These are phyloP conservation scores for Beta macrorhiza DNA, from an alignment of 179 eudicot species.

Conservation along the genomic window DNA sequence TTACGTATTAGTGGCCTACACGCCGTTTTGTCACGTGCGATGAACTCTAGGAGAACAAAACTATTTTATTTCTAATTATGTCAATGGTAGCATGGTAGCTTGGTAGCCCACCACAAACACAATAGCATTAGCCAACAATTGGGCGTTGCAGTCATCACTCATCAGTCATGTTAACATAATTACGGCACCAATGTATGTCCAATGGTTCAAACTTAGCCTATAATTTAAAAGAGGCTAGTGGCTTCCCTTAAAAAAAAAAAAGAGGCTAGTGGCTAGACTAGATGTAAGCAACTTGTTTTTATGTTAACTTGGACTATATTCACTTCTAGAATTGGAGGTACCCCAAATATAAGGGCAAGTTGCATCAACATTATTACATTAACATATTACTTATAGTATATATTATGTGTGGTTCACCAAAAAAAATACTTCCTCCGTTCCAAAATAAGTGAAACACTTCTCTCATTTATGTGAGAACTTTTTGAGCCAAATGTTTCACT, in stretches of 20 bases:
- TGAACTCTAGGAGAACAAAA: neutral
- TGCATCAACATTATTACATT: too few relatives aligned
- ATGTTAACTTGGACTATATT: conserved; percentile 1
- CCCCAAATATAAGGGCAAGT: too few relatives aligned
- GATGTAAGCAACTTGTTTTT: conserved; percentile 5
- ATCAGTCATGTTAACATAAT: neutral
- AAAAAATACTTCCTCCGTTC: too few relatives aligned
- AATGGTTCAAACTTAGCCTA: neutral
- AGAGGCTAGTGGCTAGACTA: neutral
- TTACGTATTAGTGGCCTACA: neutral
- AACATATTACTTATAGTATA: too few relatives aligned
- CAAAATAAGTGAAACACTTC: too few relatives aligned
- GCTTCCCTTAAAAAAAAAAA: too few relatives aligned
- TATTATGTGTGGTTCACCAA: neutral
- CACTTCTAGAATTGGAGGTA: neutral
- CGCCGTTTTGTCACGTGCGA: conserved; percentile 21
- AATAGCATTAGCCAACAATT: conserved; percentile 4
- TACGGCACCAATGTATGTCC: neutral
- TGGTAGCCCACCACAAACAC: conserved; percentile 9
- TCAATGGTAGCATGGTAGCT: neutral
- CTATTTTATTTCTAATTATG: neutral
- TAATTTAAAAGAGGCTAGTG: neutral
- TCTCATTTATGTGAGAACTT: too few relatives aligned
- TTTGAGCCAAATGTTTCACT: too few relatives aligned
- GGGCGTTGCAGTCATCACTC: neutral